Evolutionary conservation across 2,329 filamentous ascomycete species (phyloP).

Genomic region (Dryadomyces sulphureus): DNA sequence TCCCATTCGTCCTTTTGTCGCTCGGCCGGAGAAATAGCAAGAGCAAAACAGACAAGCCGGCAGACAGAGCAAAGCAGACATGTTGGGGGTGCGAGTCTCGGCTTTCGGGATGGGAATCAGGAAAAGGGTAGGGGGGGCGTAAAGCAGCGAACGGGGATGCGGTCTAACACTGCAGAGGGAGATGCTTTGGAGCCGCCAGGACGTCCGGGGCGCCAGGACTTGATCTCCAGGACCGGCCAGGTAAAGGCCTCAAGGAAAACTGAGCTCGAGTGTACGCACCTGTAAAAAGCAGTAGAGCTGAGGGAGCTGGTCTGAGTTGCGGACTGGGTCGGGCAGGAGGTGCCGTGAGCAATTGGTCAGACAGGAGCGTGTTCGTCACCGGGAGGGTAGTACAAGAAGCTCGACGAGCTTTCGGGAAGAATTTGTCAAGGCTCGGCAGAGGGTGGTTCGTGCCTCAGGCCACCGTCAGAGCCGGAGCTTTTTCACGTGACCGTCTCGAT

Average conservation of each 20-base stretch:
- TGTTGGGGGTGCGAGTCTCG: background rate
- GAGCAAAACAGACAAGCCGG: background rate
- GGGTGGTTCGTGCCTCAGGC: too few species aligned
- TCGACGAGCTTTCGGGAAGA: background rate
- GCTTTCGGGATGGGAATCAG: background rate
- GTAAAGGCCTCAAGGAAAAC: too few species aligned
- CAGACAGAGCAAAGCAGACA: background rate
- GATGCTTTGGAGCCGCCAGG: background rate
- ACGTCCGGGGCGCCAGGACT: too few species aligned
- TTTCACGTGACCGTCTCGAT: background rate
- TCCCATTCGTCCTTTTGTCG: background rate
- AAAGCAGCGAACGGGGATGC: too few species aligned
- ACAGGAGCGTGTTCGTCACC: background rate
- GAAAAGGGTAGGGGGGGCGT: slow-evolving; percentile 3
- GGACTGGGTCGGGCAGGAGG: background rate
- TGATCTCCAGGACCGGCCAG: too few species aligned
- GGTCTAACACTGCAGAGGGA: too few species aligned
- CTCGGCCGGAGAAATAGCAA: background rate
- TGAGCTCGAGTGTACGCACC: background rate
- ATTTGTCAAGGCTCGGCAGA: background rate
- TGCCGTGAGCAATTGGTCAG: background rate
- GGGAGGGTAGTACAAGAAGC: background rate
- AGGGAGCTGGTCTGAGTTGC: background rate
- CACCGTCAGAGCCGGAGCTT: background rate
- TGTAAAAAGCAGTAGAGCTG: background rate